Evolutionary conservation across 2,329 filamentous ascomycete genomes (phyloP).

Genomic region (Beauveria pseudobassiana): DNA sequence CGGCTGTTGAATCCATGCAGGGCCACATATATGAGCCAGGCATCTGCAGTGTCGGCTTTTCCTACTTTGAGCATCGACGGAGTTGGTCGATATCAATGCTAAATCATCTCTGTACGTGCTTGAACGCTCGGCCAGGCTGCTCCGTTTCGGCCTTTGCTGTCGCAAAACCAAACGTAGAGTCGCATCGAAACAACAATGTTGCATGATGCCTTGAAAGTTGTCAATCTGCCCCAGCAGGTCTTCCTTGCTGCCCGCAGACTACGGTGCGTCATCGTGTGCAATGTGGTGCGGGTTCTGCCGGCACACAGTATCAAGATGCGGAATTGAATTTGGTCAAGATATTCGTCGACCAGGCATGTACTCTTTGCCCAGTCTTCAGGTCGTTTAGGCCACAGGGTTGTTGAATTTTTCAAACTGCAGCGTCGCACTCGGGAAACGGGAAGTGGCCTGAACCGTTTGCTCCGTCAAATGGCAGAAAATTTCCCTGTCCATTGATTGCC

Average conservation of each 20-base stretch:
- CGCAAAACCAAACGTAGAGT: neutral
- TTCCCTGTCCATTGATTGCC: too few species aligned
- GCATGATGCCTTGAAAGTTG: neutral
- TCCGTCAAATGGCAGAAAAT: too few species aligned
- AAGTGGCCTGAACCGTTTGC: neutral
- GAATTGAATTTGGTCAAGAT: neutral
- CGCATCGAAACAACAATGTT: neutral
- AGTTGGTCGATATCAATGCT: too few species aligned
- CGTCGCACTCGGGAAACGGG: constrained; percentile 1
- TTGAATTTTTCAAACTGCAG: neutral
- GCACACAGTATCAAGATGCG: neutral
- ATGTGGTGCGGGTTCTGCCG: neutral
- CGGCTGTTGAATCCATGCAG: neutral
- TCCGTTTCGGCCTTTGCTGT: neutral
- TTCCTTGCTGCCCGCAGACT: neutral
- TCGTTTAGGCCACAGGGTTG: too few species aligned
- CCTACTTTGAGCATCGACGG: neutral
- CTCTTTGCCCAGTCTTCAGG: too few species aligned
- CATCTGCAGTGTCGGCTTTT: neutral
- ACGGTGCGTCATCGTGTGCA: neutral
- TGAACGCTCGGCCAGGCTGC: neutral
- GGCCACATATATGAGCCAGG: neutral
- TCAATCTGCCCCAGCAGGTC: neutral
- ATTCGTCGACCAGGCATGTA: neutral
- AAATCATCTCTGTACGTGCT: neutral